These are phyloP conservation scores for Colletotrichum cordylinicola DNA, from an alignment of 2,329 filamentous ascomycete genomes.

Conservation along the genomic window DNA sequence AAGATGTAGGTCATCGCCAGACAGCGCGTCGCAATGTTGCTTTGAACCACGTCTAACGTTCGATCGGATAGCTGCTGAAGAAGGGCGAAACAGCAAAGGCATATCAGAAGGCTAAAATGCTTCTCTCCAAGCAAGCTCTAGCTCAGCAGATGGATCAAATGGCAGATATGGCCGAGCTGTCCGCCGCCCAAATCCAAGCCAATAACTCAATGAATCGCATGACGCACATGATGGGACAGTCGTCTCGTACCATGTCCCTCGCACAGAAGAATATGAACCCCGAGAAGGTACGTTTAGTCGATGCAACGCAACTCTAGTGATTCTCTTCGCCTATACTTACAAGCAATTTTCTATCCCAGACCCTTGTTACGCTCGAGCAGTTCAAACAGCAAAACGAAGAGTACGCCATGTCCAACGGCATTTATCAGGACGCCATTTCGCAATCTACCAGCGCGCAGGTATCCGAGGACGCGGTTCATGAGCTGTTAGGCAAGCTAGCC, in stretches of 20 bases:
- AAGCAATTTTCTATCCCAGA: constrained; percentile 37
- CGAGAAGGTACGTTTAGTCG: constrained; percentile 50
- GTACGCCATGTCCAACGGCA: constrained; percentile 70
- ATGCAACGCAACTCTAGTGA: neutral
- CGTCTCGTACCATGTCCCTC: constrained; percentile 61
- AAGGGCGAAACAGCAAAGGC: constrained; percentile 69
- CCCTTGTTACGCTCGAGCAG: constrained; percentile 65
- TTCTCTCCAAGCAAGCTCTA: constrained; percentile 66
- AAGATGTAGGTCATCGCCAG: constrained; percentile 43
- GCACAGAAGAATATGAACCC: constrained; percentile 65
- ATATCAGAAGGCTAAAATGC: constrained; percentile 68
- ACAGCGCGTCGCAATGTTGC: neutral
- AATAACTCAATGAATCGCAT: constrained; percentile 71
- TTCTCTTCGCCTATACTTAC: neutral
- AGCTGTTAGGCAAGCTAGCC: constrained; percentile 82
- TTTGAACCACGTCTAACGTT: neutral
- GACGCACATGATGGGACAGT: constrained; percentile 68
- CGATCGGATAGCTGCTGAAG: constrained; percentile 53
- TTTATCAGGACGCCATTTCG: constrained; percentile 86
- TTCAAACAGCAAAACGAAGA: constrained; percentile 69
- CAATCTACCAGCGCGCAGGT: constrained; percentile 77
- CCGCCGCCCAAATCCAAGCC: constrained; percentile 66
- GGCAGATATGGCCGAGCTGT: constrained; percentile 68
- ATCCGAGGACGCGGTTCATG: constrained; percentile 84
- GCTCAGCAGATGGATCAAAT: constrained; percentile 69